phyloP scores from a whole-genome alignment of 257 asterid species.

The Echium plantagineum region DNA sequence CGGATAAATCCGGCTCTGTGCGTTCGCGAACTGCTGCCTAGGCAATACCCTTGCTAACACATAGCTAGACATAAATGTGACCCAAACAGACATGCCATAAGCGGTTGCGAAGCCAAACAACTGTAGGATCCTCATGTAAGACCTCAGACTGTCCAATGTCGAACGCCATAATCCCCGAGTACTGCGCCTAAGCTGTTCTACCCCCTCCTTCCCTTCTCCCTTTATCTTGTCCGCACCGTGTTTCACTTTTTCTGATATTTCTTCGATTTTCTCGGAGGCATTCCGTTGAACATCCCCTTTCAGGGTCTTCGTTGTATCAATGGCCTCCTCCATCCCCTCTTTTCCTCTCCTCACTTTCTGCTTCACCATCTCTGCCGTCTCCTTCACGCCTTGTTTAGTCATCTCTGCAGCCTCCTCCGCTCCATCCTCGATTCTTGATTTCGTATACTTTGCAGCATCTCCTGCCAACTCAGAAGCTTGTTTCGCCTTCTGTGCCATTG shows the following conservation, averaged over 20 bases:
- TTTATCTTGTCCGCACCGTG: slow-evolving; percentile 10
- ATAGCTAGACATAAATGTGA: slow-evolving; percentile 60
- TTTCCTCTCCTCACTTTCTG: neutral
- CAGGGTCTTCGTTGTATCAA: slow-evolving; percentile 11
- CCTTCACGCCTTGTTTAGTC: slow-evolving; percentile 6
- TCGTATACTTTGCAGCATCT: neutral
- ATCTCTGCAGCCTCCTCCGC: neutral
- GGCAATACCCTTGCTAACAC: slow-evolving; percentile 52
- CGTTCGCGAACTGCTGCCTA: slow-evolving; percentile 54
- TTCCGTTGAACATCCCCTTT: slow-evolving; percentile 10
- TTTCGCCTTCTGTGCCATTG: neutral
- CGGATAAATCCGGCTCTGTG: slow-evolving; percentile 69
- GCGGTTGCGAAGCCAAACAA: slow-evolving; percentile 51
- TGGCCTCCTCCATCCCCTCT: neutral
- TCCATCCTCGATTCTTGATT: neutral
- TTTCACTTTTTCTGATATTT: slow-evolving; percentile 6
- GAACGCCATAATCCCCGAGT: slow-evolving; percentile 22
- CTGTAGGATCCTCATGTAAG: slow-evolving; percentile 24
- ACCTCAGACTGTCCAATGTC: slow-evolving; percentile 14
- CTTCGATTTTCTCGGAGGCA: slow-evolving; percentile 10
- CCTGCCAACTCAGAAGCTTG: slow-evolving; percentile 1
- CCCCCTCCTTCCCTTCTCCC: slow-evolving; percentile 26
- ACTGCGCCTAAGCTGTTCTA: slow-evolving; percentile 20
- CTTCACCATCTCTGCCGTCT: slow-evolving; percentile 12
- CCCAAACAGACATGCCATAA: slow-evolving; percentile 66